Evolutionary conservation across 495 filamentous ascomycete species (phyloP).

Genomic region (Penicillium odoratum): DNA sequence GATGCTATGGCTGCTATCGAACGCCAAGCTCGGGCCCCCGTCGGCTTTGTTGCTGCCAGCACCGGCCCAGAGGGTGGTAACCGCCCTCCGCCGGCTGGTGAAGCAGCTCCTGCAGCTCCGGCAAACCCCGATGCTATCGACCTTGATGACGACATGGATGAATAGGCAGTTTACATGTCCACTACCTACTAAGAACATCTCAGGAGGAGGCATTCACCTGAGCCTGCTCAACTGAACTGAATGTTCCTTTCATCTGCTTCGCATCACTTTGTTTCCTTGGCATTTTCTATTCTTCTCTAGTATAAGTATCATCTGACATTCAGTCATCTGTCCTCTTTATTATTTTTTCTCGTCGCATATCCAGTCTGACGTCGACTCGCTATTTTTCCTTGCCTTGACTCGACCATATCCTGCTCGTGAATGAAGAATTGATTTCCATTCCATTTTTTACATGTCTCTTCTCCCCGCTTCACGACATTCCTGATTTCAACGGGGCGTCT

Average conservation of each 20-base stretch:
- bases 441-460: not conserved
- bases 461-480: not conserved
- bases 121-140: constrained; percentile 90
- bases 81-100: constrained; percentile 42
- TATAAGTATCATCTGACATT: constrained; percentile 19
- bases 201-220: not conserved
- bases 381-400: constrained; percentile 11
- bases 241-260: not conserved
- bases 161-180: constrained; percentile 25
- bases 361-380: constrained; percentile 5
- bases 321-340: constrained; percentile 14
- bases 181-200: not conserved
- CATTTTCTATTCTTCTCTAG: constrained; percentile 8
- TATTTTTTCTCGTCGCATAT: constrained; percentile 6
- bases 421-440: not conserved
- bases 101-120: constrained; percentile 46
- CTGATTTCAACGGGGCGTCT: not conserved
- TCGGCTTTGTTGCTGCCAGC: constrained; percentile 87
- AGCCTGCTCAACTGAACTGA: not conserved
- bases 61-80: constrained; percentile 76
- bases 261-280: not conserved
- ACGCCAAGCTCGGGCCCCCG: constrained; percentile 81
- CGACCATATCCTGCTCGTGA: not conserved
- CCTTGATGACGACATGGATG: constrained; percentile 66
- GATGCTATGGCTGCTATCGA: constrained; percentile 94